Conservation (phyloP, 1,139 yeast genomes). For the Zygoascus sp. region DNA sequence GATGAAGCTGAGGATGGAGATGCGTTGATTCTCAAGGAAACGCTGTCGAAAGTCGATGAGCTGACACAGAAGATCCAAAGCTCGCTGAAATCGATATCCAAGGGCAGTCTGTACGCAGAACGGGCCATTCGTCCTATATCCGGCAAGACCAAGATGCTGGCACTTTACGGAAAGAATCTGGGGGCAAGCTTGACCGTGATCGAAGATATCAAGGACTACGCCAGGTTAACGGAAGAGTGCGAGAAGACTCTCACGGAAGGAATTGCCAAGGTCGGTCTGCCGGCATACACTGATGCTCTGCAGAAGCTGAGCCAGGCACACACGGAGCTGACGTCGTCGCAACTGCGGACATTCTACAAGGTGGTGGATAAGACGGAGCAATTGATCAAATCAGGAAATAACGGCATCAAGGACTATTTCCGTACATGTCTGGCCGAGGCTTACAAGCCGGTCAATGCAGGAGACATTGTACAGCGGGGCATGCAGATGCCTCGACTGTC, state of each 20-base stretch:
- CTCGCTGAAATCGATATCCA: constrained; percentile 53
- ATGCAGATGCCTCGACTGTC: constrained; percentile 21
- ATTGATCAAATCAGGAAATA: constrained; percentile 25
- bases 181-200: constrained; percentile 58
- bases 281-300: constrained; percentile 24
- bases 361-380: constrained; percentile 30
- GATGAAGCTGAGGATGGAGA: constrained; percentile 65
- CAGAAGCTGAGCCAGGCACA: constrained; percentile 24
- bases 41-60: constrained; percentile 54
- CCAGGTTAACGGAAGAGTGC: constrained; percentile 40
- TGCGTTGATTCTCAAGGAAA: constrained; percentile 74
- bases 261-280: constrained; percentile 19
- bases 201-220: constrained; percentile 60
- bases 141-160: constrained; percentile 55
- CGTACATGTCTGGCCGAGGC: constrained; percentile 20
- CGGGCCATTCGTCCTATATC: constrained; percentile 67
- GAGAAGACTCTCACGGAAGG: constrained; percentile 26
- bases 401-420: constrained; percentile 25
- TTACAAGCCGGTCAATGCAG: constrained; percentile 27
- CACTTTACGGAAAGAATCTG: constrained; percentile 49
- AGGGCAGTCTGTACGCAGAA: constrained; percentile 59
- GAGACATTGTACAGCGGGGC: constrained; percentile 18
- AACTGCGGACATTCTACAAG: constrained; percentile 29
- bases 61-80: constrained; percentile 53
- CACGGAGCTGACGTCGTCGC: constrained; percentile 26